Conservation (phyloP, 2,329 filamentous ascomycete genomes). For the Exserohilum rostratum region DNA sequence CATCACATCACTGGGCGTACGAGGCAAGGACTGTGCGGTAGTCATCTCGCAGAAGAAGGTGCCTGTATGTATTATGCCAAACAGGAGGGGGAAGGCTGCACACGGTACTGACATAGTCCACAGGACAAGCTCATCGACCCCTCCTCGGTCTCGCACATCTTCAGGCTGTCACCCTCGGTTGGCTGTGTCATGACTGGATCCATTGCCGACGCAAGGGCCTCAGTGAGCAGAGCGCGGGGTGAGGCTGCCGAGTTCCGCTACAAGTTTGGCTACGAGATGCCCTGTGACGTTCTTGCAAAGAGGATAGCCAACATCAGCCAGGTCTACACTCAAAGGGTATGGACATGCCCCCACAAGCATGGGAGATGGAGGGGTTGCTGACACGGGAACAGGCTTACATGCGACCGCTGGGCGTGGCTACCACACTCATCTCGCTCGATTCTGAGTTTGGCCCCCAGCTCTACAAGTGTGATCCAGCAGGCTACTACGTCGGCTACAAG, state of each 20-base stretch:
- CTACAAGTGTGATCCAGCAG: constrained; percentile 97
- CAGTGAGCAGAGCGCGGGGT: constrained; percentile 87
- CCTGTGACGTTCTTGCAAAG: constrained; percentile 95
- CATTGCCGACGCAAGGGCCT: constrained; percentile 94
- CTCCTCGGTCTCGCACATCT: constrained; percentile 94
- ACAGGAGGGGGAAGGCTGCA: constrained; percentile 5
- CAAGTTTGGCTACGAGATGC: constrained; percentile 99
- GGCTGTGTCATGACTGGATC: constrained; percentile 99
- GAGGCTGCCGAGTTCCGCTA: constrained; percentile 98
- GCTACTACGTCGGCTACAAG: constrained; percentile 99
- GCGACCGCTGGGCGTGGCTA: constrained; percentile 94
- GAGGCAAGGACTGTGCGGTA: constrained; percentile 96
- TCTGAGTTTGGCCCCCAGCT: constrained; percentile 90
- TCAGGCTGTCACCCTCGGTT: constrained; percentile 93
- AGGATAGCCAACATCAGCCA: constrained; percentile 98
- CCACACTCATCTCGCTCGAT: constrained; percentile 92
- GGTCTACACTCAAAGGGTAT: constrained; percentile 95
- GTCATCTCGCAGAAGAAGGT: constrained; percentile 99
- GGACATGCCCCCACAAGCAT: constrained; percentile 29
- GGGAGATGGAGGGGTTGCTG: constrained; percentile 27
- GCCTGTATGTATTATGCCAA: constrained; percentile 69
- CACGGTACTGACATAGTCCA: constrained; percentile 12
- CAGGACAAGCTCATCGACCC: constrained; percentile 99
- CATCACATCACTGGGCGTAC: constrained; percentile 95
- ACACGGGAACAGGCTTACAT: constrained; percentile 77